Base-by-base conservation (phyloP, 2,329 filamentous ascomycete species). In the Teratosphaeria pseudoeucalypti region DNA sequence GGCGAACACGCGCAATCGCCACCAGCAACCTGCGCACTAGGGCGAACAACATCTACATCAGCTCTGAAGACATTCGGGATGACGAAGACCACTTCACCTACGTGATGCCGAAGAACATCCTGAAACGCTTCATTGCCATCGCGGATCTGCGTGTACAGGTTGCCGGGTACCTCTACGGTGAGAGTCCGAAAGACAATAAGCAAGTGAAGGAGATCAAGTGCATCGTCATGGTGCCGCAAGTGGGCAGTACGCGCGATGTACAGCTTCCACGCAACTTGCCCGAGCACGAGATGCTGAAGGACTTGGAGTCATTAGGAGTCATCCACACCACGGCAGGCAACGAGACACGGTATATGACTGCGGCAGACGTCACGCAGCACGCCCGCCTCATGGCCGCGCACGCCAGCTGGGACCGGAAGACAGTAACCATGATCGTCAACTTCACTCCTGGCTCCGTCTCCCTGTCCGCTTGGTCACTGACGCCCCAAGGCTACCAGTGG, bases 21-120 rank as follows among this genome's bases (percentile, higher is more conserved):
- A 96, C 94, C 2, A 95, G 92, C 27, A 99, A 99, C 74, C 79
- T 99, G 64, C 87, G 92, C 54, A 96, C 92, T 55, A 83, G 94
- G 65, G 85, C 94, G 56, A 99, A 97, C 82, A 96, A 99, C 76
- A 96, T 99, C 70, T 99, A 97, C 75, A 95, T 99, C 67, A 96
- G 94, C 7, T 94, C 92, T 0, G 91, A 96, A 58, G 94, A 97
- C 72, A 89, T 92, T 65, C 89, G 91, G 58, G 84, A 94, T 64
- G 91, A 96, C 61, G 91, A 96, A 61, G 90, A 92, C 47, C 82
- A 86, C 69, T 88, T 89, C 71, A 99, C 92, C 0, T 99, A 97
- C 70, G 89, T 99, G 69, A 96, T 99, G 90, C 94, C 94, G 0
- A 99, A 97, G 83, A 99, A 99, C 74, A 87, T 99, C 55, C 82